These are phyloP conservation scores for Antrodiella citrinella DNA, from an alignment of 768 basidiomycete species.

Conservation along the genomic window DNA sequence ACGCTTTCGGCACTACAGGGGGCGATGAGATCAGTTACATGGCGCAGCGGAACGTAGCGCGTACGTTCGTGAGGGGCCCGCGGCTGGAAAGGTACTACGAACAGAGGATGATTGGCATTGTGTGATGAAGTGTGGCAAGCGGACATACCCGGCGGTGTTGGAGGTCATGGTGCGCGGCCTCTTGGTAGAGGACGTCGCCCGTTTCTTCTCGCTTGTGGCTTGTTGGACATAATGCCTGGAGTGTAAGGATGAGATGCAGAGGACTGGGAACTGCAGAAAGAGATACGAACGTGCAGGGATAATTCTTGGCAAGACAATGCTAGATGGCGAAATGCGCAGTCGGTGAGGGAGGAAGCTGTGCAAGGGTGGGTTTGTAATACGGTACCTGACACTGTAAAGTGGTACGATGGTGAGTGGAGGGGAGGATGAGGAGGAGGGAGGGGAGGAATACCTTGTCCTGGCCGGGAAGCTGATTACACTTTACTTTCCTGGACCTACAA, in stretches of 20 bases:
- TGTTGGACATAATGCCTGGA: slow-evolving; percentile 73
- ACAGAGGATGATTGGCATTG: no score
- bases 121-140: not conserved
- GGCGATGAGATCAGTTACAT: not conserved
- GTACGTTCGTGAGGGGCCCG: slow-evolving; percentile 12
- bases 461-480: slow-evolving; percentile 76
- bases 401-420: slow-evolving; percentile 10
- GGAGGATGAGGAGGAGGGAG: slow-evolving; percentile 11
- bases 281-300: slow-evolving; percentile 84
- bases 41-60: not conserved
- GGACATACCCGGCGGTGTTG: slow-evolving; percentile 5
- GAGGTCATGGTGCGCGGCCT: slow-evolving; percentile 56
- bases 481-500: slow-evolving; percentile 75
- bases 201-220: slow-evolving; percentile 80
- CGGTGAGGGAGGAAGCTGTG: not conserved
- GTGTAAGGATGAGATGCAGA: slow-evolving; percentile 12
- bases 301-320: slow-evolving; percentile 85
- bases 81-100: slow-evolving; percentile 3
- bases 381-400: slow-evolving; percentile 56
- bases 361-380: not conserved
- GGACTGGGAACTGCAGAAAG: no score
- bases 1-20: slow-evolving; percentile 1
- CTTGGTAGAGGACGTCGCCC: slow-evolving; percentile 44
- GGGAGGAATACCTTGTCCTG: slow-evolving; percentile 63
- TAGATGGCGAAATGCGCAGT: slow-evolving; percentile 21